Base-by-base conservation (phyloP, 805 yeast genomes). In the Naumovozyma castellii region DNA sequence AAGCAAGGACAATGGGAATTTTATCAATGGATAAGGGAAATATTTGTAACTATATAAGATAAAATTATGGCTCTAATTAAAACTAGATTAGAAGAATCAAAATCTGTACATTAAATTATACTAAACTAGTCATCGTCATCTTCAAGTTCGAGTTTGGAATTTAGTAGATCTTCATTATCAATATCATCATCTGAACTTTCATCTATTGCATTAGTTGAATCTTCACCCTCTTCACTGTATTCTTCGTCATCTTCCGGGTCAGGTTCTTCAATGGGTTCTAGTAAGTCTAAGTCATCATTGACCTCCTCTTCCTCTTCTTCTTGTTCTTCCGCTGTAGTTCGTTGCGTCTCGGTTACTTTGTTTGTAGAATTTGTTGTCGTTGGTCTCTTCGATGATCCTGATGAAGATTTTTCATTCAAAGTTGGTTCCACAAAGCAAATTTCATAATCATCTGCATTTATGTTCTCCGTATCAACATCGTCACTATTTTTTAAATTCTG, bases 221-320 rank as follows among this genome's bases (percentile, higher is more conserved):
- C 18, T 16, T 18, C 17, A 9, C 62, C 66, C 10, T 32, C 36
- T 15, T 27, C 18, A 20, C 12, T 19, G 10, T 29, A 14, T 3
- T 27, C 39, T 18, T 30, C 41, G 4, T 14, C 36, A 3, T 14
- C 15, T 5, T 27, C 38, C 14, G 18, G 38, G 19, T 40, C 9
- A 20, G 37, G 30, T 22, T 28, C 46, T 54, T 8, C 37, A 3
- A 37, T 40, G 14, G 51, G 44, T 18, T 46, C 41, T n/a, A 18
- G 19, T 17, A n/a, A 13, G 10, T 16, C n/a, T 14, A 14, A 13
- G 5, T 22, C 52, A 8, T 38, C 44, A 12, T 46, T 54, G 36
- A 34, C 42, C 12, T 48, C 50, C 18, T 37, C 49, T 15, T 57
- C 59, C 1, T 60, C 53, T n/a, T 42, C 45, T 5, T 37, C 10